Base-by-base conservation (phyloP, 2,329 filamentous ascomycete genomes). In the Beauveria sp. region DNA sequence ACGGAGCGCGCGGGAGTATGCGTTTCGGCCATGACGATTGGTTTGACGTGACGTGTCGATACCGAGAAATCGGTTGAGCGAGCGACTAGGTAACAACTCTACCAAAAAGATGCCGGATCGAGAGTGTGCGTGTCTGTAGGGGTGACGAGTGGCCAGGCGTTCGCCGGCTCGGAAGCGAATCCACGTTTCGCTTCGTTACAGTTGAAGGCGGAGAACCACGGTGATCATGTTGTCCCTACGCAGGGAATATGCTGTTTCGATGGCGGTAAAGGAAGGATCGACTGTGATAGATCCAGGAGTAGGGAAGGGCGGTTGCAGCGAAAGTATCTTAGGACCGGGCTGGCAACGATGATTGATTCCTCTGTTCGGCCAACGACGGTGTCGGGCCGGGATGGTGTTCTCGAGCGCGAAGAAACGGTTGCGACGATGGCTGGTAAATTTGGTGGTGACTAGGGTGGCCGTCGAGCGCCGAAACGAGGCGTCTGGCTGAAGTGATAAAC, bases 21-120 rank as follows among this genome's bases (percentile, higher is more conserved):
- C 56, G 66, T 65, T 64, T 73, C 70, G 62, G 73, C 67, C 74
- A 76, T 75, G 66, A 51, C 67, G 64, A 61, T 50, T 18, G 59
- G 54, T 34, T 24, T 46, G 50, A 34, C 24, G 50, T 30, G 26
- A 46, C 16, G 16, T 59, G 63, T 48, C 53, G 54, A 51, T 2
- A 12, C n/a, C 22, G 41, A 40, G 61, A 54, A 30, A 55, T 47
- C 43, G 51, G 54, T 59, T 55, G 64, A 66, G 64, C 64, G 67
- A 70, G 68, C 62, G 67, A 64, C 64, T 46, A 40, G 44, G 57
- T 53, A 61, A 60, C 20, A 50, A 55, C 56, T 26, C 24, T 54
- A 57, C 66, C 64, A 61, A 52, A 61, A 57, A 52, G 51, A 57
- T 46, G 54, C 63, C 50, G 57, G 30, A 62, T 55, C 63, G 28